Conservation (phyloP, 441 rosid genomes). For the Erodium trifolium region DNA sequence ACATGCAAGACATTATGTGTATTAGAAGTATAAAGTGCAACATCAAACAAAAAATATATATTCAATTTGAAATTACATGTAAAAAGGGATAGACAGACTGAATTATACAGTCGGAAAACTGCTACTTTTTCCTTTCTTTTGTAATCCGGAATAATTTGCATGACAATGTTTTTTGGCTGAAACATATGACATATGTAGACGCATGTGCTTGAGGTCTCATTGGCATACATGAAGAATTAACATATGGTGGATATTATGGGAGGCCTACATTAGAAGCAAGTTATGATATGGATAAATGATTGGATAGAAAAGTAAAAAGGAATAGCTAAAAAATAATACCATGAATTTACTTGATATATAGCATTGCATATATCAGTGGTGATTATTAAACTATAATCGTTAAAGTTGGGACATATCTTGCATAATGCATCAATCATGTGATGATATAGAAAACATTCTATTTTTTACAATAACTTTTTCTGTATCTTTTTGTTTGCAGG, state of each 20-base stretch:
- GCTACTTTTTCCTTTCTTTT: not conserved
- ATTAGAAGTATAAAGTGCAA: too few relatives aligned
- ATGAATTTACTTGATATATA: not conserved
- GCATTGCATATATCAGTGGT: not conserved
- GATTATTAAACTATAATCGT: not conserved
- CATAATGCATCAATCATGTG: not conserved
- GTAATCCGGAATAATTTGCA: not conserved
- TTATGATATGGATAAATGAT: not conserved
- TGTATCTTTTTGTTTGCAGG: slow-evolving; percentile 38
- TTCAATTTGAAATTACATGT: too few relatives aligned
- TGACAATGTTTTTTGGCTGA: not conserved
- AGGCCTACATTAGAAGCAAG: not conserved
- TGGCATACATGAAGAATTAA: not conserved
- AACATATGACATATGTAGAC: not conserved
- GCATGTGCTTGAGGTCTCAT: not conserved
- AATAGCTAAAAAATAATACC: not conserved
- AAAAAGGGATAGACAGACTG: too few relatives aligned
- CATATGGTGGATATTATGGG: not conserved
- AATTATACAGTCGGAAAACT: not conserved
- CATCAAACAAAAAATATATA: too few relatives aligned
- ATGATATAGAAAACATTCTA: slow-evolving; percentile 1
- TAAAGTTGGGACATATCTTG: not conserved
- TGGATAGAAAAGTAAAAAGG: not conserved
- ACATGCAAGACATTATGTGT: slow-evolving; percentile 17
- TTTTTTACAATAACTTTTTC: slow-evolving; percentile 12